phyloP scores from a whole-genome alignment of 305 asterid species.

The Rubia tinctorum region DNA sequence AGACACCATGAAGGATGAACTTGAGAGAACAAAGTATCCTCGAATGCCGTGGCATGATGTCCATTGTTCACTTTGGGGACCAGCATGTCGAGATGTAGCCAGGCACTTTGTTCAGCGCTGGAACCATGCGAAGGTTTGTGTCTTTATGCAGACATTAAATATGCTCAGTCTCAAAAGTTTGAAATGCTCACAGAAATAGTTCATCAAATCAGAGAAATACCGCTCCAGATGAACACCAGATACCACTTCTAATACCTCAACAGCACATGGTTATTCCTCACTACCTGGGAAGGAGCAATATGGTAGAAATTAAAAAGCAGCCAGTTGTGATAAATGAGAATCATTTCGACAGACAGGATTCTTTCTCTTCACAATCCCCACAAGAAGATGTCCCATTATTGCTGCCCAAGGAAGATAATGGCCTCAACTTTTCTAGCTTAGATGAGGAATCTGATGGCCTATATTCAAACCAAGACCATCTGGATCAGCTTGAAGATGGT shows the following conservation, averaged over 20 bases:
- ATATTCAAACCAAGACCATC: slow-evolving; percentile 23
- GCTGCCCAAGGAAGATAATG: slow-evolving; percentile 82
- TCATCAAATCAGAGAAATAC: slow-evolving; percentile 64
- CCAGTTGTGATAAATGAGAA: slow-evolving; percentile 29
- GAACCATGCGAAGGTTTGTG: slow-evolving; percentile 91
- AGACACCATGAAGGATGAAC: slow-evolving; percentile 92
- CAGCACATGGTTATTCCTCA: slow-evolving; percentile 99
- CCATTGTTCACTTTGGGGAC: slow-evolving; percentile 98
- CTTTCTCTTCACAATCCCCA: slow-evolving; percentile 63
- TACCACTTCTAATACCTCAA: slow-evolving; percentile 94
- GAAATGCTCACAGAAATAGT: slow-evolving; percentile 5
- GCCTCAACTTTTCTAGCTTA: slow-evolving; percentile 26
- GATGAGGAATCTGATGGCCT: slow-evolving; percentile 33
- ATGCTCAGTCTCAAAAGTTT: not conserved
- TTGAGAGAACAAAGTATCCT: slow-evolving; percentile 79
- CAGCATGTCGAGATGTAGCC: slow-evolving; percentile 94
- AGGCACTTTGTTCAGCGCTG: slow-evolving; percentile 98
- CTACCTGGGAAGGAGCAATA: slow-evolving; percentile 81
- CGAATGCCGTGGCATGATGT: slow-evolving; percentile 99
- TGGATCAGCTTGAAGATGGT: slow-evolving; percentile 24
- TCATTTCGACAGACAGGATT: slow-evolving; percentile 37
- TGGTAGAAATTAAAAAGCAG: slow-evolving; percentile 39
- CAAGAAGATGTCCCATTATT: slow-evolving; percentile 79
- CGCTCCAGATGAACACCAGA: slow-evolving; percentile 83
- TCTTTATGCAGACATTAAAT: not conserved